Conservation (phyloP, 768 basidiomycete species). For the Mycena amicta region DNA sequence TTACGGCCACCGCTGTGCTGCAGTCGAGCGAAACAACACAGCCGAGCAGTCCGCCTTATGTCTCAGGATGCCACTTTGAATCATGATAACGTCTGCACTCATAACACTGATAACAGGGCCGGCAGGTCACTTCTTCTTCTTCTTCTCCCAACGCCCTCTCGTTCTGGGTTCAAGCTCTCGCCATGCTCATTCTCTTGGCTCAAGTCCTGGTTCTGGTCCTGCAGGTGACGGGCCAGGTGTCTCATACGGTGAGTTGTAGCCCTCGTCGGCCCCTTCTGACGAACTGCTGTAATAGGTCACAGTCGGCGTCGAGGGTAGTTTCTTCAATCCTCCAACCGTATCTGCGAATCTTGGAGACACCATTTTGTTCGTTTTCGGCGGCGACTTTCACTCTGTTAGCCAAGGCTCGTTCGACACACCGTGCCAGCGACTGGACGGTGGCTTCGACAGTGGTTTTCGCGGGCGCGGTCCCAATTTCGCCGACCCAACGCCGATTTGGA, state of each 20-base stretch:
- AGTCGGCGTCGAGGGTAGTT: conserved; percentile 43
- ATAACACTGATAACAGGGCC: too few species aligned
- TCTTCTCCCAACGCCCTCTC: background rate
- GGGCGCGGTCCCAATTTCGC: conserved; percentile 26
- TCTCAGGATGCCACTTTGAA: too few species aligned
- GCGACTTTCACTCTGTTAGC: conserved; percentile 42
- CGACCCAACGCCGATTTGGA: conserved; percentile 32
- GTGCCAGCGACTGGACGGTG: conserved; percentile 40
- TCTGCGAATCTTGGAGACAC: conserved; percentile 37
- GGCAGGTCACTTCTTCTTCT: too few species aligned
- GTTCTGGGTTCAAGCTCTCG: background rate
- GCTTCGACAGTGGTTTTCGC: conserved; percentile 42
- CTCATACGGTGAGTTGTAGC: conserved; percentile 11
- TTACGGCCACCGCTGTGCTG: too few species aligned
- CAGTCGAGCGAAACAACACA: too few species aligned
- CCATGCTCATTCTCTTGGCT: background rate
- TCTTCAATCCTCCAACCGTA: conserved; percentile 37
- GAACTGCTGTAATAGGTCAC: conserved; percentile 35
- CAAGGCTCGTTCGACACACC: conserved; percentile 40
- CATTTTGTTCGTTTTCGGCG: conserved; percentile 42
- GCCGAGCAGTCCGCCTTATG: too few species aligned
- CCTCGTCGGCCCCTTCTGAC: too few species aligned
- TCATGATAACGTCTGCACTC: too few species aligned
- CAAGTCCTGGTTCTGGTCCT: background rate
- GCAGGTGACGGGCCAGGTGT: background rate